These are phyloP conservation scores for Phialophora expanda DNA, from an alignment of 2,329 filamentous ascomycete genomes.

Conservation along the genomic window DNA sequence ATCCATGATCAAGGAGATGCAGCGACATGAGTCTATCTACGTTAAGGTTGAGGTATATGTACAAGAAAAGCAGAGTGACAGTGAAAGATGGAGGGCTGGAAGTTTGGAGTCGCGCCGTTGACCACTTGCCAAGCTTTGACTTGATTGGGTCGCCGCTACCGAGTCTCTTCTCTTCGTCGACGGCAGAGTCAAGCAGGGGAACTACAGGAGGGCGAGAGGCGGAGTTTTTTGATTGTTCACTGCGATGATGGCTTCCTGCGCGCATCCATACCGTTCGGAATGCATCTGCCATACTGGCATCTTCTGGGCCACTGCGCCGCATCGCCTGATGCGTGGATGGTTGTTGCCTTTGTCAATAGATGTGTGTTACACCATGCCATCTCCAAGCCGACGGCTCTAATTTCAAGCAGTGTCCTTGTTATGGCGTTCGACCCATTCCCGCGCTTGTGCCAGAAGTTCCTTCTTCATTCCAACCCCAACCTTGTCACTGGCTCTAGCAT, in stretches of 20 bases:
- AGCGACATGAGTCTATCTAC: constrained; percentile 2
- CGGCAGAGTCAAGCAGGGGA: not conserved
- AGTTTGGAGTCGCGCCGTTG: not conserved
- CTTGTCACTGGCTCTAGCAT: constrained; percentile 75
- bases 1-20: constrained; percentile 13
- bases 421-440: constrained; percentile 56
- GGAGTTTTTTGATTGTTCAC: not conserved
- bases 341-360: not conserved
- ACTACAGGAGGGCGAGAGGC: not conserved
- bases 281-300: not conserved
- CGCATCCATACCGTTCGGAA: not conserved
- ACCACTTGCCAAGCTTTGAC: constrained; percentile 2
- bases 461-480: constrained; percentile 83
- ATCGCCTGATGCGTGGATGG: not conserved
- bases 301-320: not conserved
- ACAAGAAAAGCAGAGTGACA: not conserved
- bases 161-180: not conserved
- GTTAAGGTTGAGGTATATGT: not conserved
- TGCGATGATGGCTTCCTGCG: not conserved
- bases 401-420: not conserved
- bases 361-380: not conserved
- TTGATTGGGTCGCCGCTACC: constrained; percentile 6
- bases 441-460: constrained; percentile 73
- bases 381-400: not conserved
- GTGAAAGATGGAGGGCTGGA: not conserved